Conservation (phyloP, 1,284 basidiomycete species). For the Coriolopsis trogii region DNA sequence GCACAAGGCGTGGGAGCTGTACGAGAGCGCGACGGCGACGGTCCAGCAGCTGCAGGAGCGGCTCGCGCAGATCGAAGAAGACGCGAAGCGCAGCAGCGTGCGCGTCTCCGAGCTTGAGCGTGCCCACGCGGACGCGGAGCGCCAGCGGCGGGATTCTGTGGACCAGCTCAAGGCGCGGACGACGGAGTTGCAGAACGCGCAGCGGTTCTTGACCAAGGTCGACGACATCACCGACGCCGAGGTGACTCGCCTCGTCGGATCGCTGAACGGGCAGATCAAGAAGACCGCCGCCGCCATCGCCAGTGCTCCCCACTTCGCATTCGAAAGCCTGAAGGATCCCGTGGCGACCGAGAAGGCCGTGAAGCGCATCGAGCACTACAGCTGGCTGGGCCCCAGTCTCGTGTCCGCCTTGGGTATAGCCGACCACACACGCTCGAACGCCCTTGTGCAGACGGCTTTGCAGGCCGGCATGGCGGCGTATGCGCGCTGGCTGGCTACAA, state of each 20-base stretch:
- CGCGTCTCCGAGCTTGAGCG: constrained; percentile 3
- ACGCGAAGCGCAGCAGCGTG: background rate
- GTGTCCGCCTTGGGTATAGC: constrained; percentile 38
- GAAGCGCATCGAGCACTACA: constrained; percentile 28
- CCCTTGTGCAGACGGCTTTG: constrained; percentile 53
- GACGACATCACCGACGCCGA: constrained; percentile 29
- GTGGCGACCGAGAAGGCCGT: background rate
- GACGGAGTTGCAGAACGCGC: constrained; percentile 28
- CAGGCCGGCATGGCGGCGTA: constrained; percentile 50
- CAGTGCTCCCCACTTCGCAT: constrained; percentile 9
- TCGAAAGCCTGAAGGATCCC: background rate
- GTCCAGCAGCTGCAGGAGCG: background rate
- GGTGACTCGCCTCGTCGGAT: constrained; percentile 20
- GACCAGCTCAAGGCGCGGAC: constrained; percentile 21
- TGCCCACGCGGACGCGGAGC: background rate
- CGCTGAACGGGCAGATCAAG: constrained; percentile 25
- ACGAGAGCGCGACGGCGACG: background rate
- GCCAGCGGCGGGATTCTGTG: background rate
- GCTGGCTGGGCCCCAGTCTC: constrained; percentile 42
- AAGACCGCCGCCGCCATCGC: constrained; percentile 24
- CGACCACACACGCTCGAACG: constrained; percentile 44
- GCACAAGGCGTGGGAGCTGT: constrained; percentile 4
- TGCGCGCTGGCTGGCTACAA: constrained; percentile 48
- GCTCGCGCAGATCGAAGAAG: constrained; percentile 1
- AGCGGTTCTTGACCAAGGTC: constrained; percentile 23